Evolutionary conservation across 2,329 filamentous ascomycete species (phyloP), one percentile per base, ranked within the genome.

Genomic region (Colletotrichum costaricense): DNA sequence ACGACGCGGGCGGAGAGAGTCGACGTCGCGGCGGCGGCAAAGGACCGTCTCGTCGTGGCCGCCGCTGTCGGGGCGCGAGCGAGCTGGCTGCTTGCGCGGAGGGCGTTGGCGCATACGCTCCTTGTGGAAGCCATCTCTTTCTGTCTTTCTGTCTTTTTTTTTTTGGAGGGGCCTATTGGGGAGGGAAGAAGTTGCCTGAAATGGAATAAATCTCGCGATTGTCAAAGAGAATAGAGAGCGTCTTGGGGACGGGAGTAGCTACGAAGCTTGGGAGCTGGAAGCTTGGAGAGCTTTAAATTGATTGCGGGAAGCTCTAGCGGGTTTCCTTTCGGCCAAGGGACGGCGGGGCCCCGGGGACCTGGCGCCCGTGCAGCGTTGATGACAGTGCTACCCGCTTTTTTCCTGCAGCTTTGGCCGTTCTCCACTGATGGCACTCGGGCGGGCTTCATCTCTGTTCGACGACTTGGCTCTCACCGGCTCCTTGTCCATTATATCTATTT

Each of bases 31-130:
- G 28, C 38, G n/a, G 24, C 42, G 16, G 57, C 28, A n/a, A 70
- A 73, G 38, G 42, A 69, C 22, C 54, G 60, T 52, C 70, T 65
- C 46, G 70, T 8, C 19, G 58, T 65, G 35, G 70, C 5, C 24
- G 58, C 46, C 14, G 66, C 65, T 33, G 42, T 46, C 24, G 66
- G 60, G 33, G 30, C 42, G 22, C 28, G 49, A 33, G 33, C 33
- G 11, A 35, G 38, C 38, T 42, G 38, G 14, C 14, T 19, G 24
- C 60, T 35, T 35, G 56, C 46, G 28, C 60, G 67, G 19, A 73
- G 67, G 28, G 67, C 56, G 26, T 57, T 58, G 14, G 62, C 35
- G 14, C 46, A 66, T 6, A 60, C 28, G 30, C 62, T 30, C 28
- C 11, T 71, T 11, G 56, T 22, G 14, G 49, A 52, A 7, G 62